Evolutionary conservation across 2,329 filamentous ascomycete species (phyloP).

Genomic region (Alternaria triticimaculans): DNA sequence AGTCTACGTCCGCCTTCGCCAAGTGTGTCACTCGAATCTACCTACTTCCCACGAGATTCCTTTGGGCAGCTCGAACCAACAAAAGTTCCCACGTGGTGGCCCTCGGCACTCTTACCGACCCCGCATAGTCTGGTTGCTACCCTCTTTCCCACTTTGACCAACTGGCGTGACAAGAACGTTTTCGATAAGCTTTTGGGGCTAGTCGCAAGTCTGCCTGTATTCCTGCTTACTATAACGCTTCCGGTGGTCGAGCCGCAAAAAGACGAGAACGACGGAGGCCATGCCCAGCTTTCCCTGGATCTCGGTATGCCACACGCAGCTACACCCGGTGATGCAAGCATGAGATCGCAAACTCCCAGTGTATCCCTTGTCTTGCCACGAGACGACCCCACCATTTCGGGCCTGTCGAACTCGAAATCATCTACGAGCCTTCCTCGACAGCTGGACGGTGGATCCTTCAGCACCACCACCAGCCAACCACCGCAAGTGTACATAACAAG

Average conservation of each 20-base stretch:
- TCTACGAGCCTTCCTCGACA: not conserved
- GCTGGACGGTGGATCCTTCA: conserved; percentile 13
- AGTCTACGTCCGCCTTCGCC: conserved; percentile 65
- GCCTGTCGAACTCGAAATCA: conserved; percentile 15
- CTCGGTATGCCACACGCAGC: conserved; percentile 39
- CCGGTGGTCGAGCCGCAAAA: conserved; percentile 82
- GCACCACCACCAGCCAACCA: conserved; percentile 26
- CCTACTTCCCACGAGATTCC: conserved; percentile 55
- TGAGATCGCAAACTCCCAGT: conserved; percentile 28
- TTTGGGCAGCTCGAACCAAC: conserved; percentile 48
- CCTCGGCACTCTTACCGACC: conserved; percentile 73
- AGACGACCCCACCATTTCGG: conserved; percentile 19
- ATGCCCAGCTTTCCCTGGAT: conserved; percentile 31
- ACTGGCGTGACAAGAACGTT: conserved; percentile 81
- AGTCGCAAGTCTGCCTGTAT: conserved; percentile 86
- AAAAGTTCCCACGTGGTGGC: conserved; percentile 75
- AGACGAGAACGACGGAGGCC: conserved; percentile 43
- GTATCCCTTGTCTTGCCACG: conserved; percentile 26
- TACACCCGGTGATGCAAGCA: conserved; percentile 29
- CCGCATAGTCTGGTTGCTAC: conserved; percentile 74
- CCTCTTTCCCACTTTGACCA: conserved; percentile 84
- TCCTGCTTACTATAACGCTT: conserved; percentile 86
- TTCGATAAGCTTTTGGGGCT: conserved; percentile 84
- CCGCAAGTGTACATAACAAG: conserved; percentile 42
- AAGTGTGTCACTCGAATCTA: conserved; percentile 56